Percentiles rank a stretch among this genome's conserved stretches.
Evolutionary conservation across 164 flowering plant genomes (phyloP).

Genomic region (Cinnamomum micranthum): DNA sequence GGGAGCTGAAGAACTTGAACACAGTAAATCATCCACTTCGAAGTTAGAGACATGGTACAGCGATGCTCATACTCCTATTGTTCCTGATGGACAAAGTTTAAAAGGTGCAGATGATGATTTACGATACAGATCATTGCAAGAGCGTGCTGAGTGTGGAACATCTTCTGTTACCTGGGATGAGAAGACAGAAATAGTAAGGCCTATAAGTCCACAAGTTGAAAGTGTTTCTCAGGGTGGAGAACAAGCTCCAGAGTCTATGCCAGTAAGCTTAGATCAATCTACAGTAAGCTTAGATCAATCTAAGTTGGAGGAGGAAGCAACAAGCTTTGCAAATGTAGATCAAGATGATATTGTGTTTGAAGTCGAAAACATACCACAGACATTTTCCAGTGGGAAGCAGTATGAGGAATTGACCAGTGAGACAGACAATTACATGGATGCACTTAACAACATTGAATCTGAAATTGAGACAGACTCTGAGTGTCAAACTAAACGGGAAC

Average conservation of each 20-base stretch:
- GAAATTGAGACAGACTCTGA: constrained; percentile 70
- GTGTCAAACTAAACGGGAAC: constrained; percentile 47
- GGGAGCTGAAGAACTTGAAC: constrained; percentile 33
- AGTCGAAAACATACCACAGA: constrained; percentile 20
- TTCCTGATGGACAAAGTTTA: constrained; percentile 20
- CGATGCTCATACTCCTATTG: constrained; percentile 27
- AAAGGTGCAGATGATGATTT: constrained; percentile 21
- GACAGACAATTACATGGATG: constrained; percentile 64
- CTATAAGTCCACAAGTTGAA: constrained; percentile 14
- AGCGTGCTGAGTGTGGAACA: constrained; percentile 30
- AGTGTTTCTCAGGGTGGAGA: constrained; percentile 14
- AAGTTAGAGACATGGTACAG: constrained; percentile 16
- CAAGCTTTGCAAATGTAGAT: constrained; percentile 16
- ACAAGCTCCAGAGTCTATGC: constrained; percentile 23
- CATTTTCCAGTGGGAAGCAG: constrained; percentile 22
- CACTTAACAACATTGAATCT: constrained; percentile 80
- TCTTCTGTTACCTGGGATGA: constrained; percentile 75
- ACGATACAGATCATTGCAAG: constrained; percentile 23
- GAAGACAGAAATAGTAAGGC: constrained; percentile 59
- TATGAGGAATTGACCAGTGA: constrained; percentile 67
- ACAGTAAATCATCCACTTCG: constrained; percentile 28
- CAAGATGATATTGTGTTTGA: constrained; percentile 20
- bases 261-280: constrained; percentile 18
- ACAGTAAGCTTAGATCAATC: constrained; percentile 19
- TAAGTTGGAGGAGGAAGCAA: constrained; percentile 19